Base-by-base conservation (phyloP, 345 rosid species). In the Eutrema yunnanense region DNA sequence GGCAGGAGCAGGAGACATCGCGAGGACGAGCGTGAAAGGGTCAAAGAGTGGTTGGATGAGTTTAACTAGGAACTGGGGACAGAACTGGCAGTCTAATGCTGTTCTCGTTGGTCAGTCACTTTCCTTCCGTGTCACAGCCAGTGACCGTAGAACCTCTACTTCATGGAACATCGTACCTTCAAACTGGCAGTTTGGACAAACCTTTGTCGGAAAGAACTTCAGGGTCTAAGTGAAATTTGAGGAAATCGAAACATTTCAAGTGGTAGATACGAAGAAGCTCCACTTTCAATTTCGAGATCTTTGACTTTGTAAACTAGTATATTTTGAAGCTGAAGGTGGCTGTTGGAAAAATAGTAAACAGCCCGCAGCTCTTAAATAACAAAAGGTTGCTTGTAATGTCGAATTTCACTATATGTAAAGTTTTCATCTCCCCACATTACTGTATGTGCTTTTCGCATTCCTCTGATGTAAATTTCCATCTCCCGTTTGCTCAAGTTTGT, bases 131-230 rank as follows among this genome's bases (percentile, higher is more conserved):
- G 96, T 90, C 73, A 84, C 86, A 34, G 79, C 79, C 64, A 87
- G 92, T 57, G 96, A 90, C 62, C 78, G 86, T 8, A 81, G 92
- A 49, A 81, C 81, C 8, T 83, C 92, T 55, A 90, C 96, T 40
- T 90, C 96, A 1, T 86, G 88, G 92, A 90, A 90, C 71, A 68
- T 87, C 12, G 89, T 78, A 22, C 92, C 92, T 36, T 65, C 88
- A 3, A 64, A 77, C 59, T 89, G 96, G 96, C 86, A 84, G 74
- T 89, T 89, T 47, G 88, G 92, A 10, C 96, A 89, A 69, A 87
- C 96, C 48, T 89, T 89, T 85, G 72, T 75, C 4, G 96, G 96
- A 6, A 86, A 89, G 69, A 89, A 87, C 55, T 89, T 86, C 79
- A 82, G 85, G 80, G 88, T 86, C 72, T 88, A 66, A 48, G 46